Evolutionary conservation across 306 rosid species (phyloP), one percentile per base, ranked within the genome.

Genomic region (Echinosophora koreensis): DNA sequence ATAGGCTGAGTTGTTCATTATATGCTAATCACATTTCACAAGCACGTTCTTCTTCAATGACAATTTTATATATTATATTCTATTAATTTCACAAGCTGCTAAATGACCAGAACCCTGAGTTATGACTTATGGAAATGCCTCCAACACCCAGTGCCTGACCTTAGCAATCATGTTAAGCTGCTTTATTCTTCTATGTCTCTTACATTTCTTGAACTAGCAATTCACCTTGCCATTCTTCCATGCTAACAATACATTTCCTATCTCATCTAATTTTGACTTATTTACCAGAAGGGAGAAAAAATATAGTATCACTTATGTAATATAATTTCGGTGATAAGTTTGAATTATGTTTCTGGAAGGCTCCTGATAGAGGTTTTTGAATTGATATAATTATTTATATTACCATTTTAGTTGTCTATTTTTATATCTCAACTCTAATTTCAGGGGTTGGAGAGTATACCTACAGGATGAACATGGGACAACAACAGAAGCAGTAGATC

Each of bases 381-480:
- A 60, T 77, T 71, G 50, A 50, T 71, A 9, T 73, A 58, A 22
- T 5, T 41, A 47, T 66, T 58, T 34, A 7, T 64, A 34, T 56
- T 12, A 7, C 32, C 11, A 16, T 4, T 61, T 73, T n/a, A 37
- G 22, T 44, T 66, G 3, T 76, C 22, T 12, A 32, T 22, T 47
- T 47, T 22, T 62, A 70, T 66, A 16, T 71, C 78, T 80, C 46
- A 27, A 56, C 51, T 80, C 49, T 61, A 41, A 51, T 46, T 70
- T 80, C 89, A 94, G 98, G 91, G 98, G 97, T 16, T 95, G 95
- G 98, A 89, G 97, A 87, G 97, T 95, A 27, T 95, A 88, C 83
- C 86, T 92, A 76, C 91, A 81, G 60, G 97, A 95, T 89, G 97
- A 95, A 83, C 92, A 90, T 56, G 97, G 97, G 69, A 95, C 98